These are phyloP conservation scores for Diphasiastrum complanatum DNA, from an alignment of 83 land plant species.

Conservation along the genomic window DNA sequence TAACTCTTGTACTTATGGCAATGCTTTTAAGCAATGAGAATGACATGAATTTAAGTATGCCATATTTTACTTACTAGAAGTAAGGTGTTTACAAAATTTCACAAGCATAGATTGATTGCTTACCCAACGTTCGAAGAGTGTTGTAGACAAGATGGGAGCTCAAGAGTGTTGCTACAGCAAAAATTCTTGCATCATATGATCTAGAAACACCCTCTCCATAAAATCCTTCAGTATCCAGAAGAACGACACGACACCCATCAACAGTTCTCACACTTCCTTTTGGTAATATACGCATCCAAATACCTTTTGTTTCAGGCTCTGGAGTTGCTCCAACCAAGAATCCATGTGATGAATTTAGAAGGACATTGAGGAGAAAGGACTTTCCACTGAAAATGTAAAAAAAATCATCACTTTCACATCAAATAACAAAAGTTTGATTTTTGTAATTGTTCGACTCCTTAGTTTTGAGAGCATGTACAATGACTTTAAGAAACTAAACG, in stretches of 20 bases:
- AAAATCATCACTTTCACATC: slow-evolving; percentile 2
- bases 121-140: slow-evolving; percentile 42
- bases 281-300: slow-evolving; percentile 41
- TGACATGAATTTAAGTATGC: too few relatives aligned
- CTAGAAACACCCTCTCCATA: slow-evolving; percentile 45
- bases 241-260: slow-evolving; percentile 34
- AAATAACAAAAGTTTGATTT: neutral
- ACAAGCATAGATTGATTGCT: neutral
- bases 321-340: slow-evolving; percentile 40
- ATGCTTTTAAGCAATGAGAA: too few relatives aligned
- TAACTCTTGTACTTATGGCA: too few relatives aligned
- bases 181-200: slow-evolving; percentile 44
- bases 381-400: slow-evolving; percentile 29
- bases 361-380: slow-evolving; percentile 43
- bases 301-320: slow-evolving; percentile 47
- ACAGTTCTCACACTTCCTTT: slow-evolving; percentile 20
- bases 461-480: neutral
- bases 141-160: slow-evolving; percentile 50
- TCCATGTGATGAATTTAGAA: slow-evolving; percentile 43
- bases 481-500: too few relatives aligned
- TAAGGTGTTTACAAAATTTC: slow-evolving; percentile 4
- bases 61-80: too few relatives aligned
- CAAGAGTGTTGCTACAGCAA: slow-evolving; percentile 39
- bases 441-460: neutral
- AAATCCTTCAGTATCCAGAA: slow-evolving; percentile 42